These are phyloP conservation scores for Lipomyces kockii DNA, from an alignment of 805 yeast species.

Conservation along the genomic window DNA sequence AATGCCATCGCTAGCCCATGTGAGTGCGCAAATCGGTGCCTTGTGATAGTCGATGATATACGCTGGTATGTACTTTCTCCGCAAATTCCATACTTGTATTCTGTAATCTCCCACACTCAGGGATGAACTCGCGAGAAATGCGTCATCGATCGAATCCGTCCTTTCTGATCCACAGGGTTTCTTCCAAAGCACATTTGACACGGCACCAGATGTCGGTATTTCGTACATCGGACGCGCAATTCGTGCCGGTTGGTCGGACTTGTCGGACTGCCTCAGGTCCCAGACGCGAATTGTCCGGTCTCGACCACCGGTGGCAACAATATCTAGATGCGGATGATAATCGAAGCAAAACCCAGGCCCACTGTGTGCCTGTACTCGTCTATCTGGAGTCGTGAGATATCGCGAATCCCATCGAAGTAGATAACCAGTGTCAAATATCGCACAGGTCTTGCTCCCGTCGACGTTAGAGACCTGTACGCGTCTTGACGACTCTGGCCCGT, in stretches of 20 bases:
- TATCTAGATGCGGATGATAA: slow-evolving; percentile 85
- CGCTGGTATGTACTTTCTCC: slow-evolving; percentile 73
- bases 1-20: slow-evolving; percentile 50
- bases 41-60: slow-evolving; percentile 56
- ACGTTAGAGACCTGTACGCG: slow-evolving; percentile 61
- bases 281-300: slow-evolving; percentile 82
- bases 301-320: slow-evolving; percentile 88
- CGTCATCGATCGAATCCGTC: slow-evolving; percentile 45
- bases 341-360: slow-evolving; percentile 89
- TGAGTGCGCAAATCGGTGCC: slow-evolving; percentile 60
- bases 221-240: slow-evolving; percentile 65
- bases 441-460: slow-evolving; percentile 62
- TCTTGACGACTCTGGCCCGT: slow-evolving; percentile 73
- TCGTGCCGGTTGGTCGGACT: slow-evolving; percentile 5
- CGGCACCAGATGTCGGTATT: slow-evolving; percentile 75
- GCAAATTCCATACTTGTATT: slow-evolving; percentile 69
- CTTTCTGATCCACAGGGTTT: slow-evolving; percentile 47
- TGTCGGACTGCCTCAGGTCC: slow-evolving; percentile 56
- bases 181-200: slow-evolving; percentile 76
- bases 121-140: slow-evolving; percentile 75
- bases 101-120: slow-evolving; percentile 67
- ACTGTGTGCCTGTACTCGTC: slow-evolving; percentile 82
- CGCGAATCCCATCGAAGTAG: slow-evolving; percentile 88
- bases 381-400: slow-evolving; percentile 61
- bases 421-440: slow-evolving; percentile 88